Percentiles rank a stretch among this genome's conserved stretches.
phyloP scores from a whole-genome alignment of 2,329 filamentous ascomycete genomes.

The Ophiosphaerella herpotricha region DNA sequence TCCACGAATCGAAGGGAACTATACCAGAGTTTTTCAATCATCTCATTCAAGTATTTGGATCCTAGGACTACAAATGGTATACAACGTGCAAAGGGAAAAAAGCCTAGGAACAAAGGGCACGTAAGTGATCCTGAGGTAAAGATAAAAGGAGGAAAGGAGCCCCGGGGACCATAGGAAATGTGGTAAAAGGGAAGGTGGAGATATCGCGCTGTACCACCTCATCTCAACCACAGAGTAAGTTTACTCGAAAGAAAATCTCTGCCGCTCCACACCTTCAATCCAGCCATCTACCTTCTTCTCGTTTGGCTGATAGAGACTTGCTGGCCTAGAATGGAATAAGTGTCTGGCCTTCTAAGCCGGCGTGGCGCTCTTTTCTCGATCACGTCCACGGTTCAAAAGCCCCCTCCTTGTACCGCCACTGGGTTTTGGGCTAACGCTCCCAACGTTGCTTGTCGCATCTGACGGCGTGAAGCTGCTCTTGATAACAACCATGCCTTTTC shows the following conservation, averaged over 20 bases:
- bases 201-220: too few species aligned
- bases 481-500: slow-evolving; percentile 71
- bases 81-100: too few species aligned
- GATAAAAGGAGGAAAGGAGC: too few species aligned
- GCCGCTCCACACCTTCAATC: background rate
- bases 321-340: background rate
- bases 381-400: slow-evolving; percentile 50
- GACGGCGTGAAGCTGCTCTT: slow-evolving; percentile 71
- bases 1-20: too few species aligned
- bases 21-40: too few species aligned
- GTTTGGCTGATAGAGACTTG: background rate
- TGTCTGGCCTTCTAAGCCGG: slow-evolving; percentile 20
- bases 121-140: too few species aligned
- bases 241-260: background rate
- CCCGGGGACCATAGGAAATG: too few species aligned
- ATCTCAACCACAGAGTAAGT: too few species aligned
- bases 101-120: too few species aligned
- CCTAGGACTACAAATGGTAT: too few species aligned
- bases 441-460: slow-evolving; percentile 42
- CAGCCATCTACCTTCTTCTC: background rate
- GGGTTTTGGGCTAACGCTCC: slow-evolving; percentile 35
- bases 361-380: slow-evolving; percentile 19
- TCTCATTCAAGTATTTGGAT: too few species aligned
- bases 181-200: too few species aligned
- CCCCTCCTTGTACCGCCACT: slow-evolving; percentile 43